Conservation (phyloP, 441 rosid species). For the Erodium moschatum region DNA sequence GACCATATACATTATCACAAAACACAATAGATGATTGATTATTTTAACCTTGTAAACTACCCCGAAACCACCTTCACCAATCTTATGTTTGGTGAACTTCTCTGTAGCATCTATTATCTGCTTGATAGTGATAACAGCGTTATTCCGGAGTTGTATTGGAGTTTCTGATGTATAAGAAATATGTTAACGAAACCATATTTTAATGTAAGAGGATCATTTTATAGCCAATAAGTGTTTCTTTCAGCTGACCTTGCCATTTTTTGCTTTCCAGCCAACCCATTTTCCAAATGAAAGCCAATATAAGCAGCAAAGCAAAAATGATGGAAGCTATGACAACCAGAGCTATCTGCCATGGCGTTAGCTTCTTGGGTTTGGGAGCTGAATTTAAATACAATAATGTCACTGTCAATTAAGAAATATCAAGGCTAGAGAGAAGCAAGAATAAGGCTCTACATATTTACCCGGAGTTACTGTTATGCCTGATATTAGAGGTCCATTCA, state of each 20-base stretch:
- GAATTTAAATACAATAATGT: not conserved
- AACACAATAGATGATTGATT: not conserved
- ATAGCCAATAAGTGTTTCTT: not conserved
- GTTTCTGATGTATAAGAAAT: not conserved
- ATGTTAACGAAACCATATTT: not conserved
- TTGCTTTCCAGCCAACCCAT: slow-evolving; percentile 7
- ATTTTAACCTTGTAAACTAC: slow-evolving; percentile 5
- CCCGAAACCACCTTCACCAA: not conserved
- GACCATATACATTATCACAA: not conserved
- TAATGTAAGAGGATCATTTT: not conserved
- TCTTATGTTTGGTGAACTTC: not conserved
- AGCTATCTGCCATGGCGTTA: not conserved
- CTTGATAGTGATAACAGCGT: not conserved
- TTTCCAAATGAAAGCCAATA: not conserved
- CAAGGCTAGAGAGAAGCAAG: no score
- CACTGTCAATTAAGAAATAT: not conserved
- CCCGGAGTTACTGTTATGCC: slow-evolving; percentile 4
- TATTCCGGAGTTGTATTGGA: not conserved
- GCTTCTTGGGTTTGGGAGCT: slow-evolving; percentile 1
- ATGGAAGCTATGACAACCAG: slow-evolving; percentile 5
- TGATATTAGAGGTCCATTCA: slow-evolving; percentile 7
- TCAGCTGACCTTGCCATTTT: not conserved
- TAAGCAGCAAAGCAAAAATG: not conserved
- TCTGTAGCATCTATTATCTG: not conserved
- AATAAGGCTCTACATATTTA: not conserved